Percentiles rank a stretch among this genome's conserved stretches.
These are phyloP conservation scores for Linnemannia elongata DNA, from an alignment of 192 early-diverging fungal species.

Conservation along the genomic window DNA sequence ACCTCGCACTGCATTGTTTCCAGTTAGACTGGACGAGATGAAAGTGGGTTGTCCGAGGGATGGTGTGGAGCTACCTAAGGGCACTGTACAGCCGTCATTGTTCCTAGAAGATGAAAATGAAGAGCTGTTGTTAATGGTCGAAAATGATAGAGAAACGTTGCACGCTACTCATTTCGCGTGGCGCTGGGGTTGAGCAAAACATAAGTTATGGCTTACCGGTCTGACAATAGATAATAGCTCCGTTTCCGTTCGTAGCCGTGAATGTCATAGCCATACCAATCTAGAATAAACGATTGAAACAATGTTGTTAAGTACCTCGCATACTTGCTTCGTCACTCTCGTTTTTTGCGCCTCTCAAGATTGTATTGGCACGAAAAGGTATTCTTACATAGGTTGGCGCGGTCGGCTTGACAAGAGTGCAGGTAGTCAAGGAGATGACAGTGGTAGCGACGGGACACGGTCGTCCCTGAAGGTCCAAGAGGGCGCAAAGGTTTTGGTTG, in stretches of 20 bases:
- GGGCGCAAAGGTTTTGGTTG: background rate
- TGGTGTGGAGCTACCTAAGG: too few species aligned
- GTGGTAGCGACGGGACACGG: background rate
- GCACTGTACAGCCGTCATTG: too few species aligned
- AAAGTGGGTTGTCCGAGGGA: too few species aligned
- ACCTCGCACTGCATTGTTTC: too few species aligned
- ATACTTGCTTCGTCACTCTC: background rate
- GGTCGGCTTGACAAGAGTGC: background rate
- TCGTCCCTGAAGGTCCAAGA: background rate
- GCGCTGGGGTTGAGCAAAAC: too few species aligned
- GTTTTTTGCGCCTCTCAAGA: too few species aligned
- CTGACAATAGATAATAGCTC: background rate
- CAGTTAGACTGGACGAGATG: too few species aligned
- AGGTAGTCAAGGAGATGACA: background rate
- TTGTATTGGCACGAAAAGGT: too few species aligned
- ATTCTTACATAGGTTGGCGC: background rate
- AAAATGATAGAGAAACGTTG: background rate
- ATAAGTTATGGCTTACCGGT: background rate
- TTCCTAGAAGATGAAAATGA: too few species aligned
- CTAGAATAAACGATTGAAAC: background rate
- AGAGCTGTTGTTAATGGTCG: background rate
- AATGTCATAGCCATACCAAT: background rate
- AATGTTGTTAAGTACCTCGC: background rate
- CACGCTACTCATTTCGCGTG: background rate
- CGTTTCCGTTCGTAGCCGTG: background rate